These are phyloP conservation scores for Biscutella laevigata DNA, from an alignment of 441 rosid species.

Conservation along the genomic window DNA sequence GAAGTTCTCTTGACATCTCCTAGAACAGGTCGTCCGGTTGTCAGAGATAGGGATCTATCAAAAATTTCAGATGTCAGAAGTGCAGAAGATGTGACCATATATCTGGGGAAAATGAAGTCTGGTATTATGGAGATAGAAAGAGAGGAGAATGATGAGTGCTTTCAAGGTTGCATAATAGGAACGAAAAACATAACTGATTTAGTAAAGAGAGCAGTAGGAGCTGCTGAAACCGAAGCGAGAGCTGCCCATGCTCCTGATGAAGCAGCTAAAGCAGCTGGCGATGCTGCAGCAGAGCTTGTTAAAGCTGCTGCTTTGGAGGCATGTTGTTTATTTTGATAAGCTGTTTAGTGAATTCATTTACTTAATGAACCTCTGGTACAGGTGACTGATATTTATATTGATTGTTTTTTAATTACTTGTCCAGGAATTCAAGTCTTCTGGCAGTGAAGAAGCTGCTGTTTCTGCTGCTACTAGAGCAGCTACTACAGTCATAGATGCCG, in stretches of 20 bases:
- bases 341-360: constrained; percentile 12
- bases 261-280: constrained; percentile 88
- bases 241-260: constrained; percentile 76
- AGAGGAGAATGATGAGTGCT: constrained; percentile 68
- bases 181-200: constrained; percentile 64
- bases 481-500: constrained; percentile 92
- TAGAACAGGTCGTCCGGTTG: constrained; percentile 51
- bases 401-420: constrained; percentile 6
- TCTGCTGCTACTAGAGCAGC: no score
- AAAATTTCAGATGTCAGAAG: constrained; percentile 48
- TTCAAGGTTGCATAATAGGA: constrained; percentile 77
- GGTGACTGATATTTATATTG: no score
- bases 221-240: constrained; percentile 97
- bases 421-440: constrained; percentile 62
- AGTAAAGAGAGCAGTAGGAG: constrained; percentile 74
- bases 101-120: constrained; percentile 32
- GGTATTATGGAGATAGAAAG: constrained; percentile 46
- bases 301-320: constrained; percentile 65
- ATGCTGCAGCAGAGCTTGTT: constrained; percentile 95
- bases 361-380: constrained; percentile 5
- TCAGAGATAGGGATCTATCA: constrained; percentile 43
- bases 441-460: no score
- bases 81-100: constrained; percentile 43
- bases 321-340: no score
- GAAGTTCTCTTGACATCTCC: constrained; percentile 60